Evolutionary conservation across 1,284 basidiomycete species (phyloP).

Genomic region (Cerioporus squamosus): DNA sequence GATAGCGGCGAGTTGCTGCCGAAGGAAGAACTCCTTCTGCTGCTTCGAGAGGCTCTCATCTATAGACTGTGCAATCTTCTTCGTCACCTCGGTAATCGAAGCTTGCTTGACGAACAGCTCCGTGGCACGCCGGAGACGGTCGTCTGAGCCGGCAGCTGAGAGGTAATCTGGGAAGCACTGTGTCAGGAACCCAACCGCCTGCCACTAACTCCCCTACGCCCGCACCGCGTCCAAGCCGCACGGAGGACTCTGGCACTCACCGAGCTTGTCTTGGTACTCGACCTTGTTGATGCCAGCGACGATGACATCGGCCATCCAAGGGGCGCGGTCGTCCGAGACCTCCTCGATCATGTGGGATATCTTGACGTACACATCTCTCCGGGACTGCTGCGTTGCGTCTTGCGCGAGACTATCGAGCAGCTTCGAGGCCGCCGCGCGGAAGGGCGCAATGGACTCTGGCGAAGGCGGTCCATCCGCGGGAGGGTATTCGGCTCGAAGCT

Average conservation of each 20-base stretch:
- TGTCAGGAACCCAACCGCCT: too few relatives aligned
- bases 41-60: constrained; percentile 81
- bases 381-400: constrained; percentile 57
- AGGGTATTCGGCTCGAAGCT: constrained; percentile 55
- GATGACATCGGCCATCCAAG: constrained; percentile 77
- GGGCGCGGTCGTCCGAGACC: constrained; percentile 57
- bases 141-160: constrained; percentile 55
- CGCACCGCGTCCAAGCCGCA: neutral
- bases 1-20: constrained; percentile 89
- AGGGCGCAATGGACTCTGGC: constrained; percentile 59
- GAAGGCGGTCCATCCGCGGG: constrained; percentile 51
- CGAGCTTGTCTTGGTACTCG: constrained; percentile 72
- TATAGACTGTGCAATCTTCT: constrained; percentile 77
- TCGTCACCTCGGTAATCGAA: constrained; percentile 76
- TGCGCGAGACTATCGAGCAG: constrained; percentile 69
- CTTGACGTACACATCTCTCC: constrained; percentile 66
- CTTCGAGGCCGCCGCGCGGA: constrained; percentile 66
- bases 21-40: constrained; percentile 82
- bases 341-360: constrained; percentile 69
- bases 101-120: constrained; percentile 72
- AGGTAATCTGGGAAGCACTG: constrained; percentile 52
- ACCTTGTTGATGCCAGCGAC: constrained; percentile 59
- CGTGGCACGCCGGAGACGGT: constrained; percentile 65
- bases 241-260: constrained; percentile 42
- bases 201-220: neutral